Evolutionary conservation across 2,329 filamentous ascomycete species (phyloP), one percentile per base, ranked within the genome.

Genomic region (Xylaria sp.): DNA sequence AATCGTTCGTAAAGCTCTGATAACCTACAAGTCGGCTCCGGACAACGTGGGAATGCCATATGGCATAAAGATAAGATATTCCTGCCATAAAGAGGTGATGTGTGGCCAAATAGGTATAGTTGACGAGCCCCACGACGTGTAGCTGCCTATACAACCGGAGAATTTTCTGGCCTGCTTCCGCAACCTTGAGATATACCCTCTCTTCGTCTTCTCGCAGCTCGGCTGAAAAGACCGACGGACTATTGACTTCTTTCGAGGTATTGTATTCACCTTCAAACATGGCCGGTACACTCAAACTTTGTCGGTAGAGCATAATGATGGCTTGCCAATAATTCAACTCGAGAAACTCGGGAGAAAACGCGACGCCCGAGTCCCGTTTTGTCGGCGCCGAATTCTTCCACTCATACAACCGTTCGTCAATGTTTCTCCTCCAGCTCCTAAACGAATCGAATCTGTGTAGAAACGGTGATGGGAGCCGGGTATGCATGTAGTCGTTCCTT

Each of bases 271-370:
- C 86, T 49, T 92, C 91, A 53, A 97, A 86, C 66, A 92, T 86
- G 39, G 89, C 85, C 1, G 93, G 93, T 17, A 96, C 90, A 44
- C 90, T 89, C 57, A 96, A 74, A 71, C 92, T 94, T 72, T 96
- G 93, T 50, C 93, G 82, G 71, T 97, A 97, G 18, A 97, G 82
- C 88, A 97, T 92, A 62, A 97, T 95, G 56, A 97, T 87, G 2
- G 92, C 91, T 71, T 97, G 93, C 92, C 93, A 97, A 73, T 97
- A 97, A 71, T 97, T 97, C 56, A 97, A 80, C 65, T 97, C 91
- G 4, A 97, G 75, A 65, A 97, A 96, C 51, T 96, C 89, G 1
- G 90, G 86, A 0, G 90, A 92, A 70, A 97, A 97, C 3, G 86
- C 86, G 2, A 97, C 94, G 1, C 92, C 92, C 0, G 91, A 96